Evolutionary conservation across 106 monocot genomes (phyloP), one percentile per base, ranked within the genome.

Genomic region (Dendrobium officinale): DNA sequence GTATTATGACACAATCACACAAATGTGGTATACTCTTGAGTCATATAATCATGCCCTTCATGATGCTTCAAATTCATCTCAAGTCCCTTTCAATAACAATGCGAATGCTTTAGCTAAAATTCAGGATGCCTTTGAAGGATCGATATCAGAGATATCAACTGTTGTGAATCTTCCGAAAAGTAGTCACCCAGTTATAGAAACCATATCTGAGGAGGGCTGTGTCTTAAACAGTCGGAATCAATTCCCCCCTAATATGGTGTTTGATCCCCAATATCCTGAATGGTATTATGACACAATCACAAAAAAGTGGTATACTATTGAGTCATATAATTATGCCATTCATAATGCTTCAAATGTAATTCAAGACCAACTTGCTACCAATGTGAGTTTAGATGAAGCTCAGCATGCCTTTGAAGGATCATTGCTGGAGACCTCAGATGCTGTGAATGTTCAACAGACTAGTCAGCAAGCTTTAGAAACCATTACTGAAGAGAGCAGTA

Each of bases 271-370:
- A 54, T 99, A 99, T 74, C 93, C 95, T 61, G 95, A 86, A 55
- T 99, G 93, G 93, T 99, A 99, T 55, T 95, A 91, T 73, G 99
- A 99, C 72, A 93, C 88, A 55, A 93, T 86, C 82, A 93, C 90
- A 1, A 85, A 90, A 68, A 81, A 90, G 66, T 99, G 99, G 99
- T 83, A 89, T 55, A 79, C 90, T 19, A 85, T 99, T 31, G 99
- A 93, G 67, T 93, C 91, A 17, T 99, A 99, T 59, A 79, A 55
- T 49, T 93, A 87, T 77, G n/a, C 81, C 48, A 13, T 78, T 66
- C 81, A 81, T 70, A 40, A 77, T 78, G 59, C 59, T 44, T 73
- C 86, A 26, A 77, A 29, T 72, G 58, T 75, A 44, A 59, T 11
- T 73, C 80, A 86, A 33, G 83, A 78, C 59, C 77, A 86, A 20